Conservation (phyloP, 768 basidiomycete genomes). For the Russula earlei region DNA sequence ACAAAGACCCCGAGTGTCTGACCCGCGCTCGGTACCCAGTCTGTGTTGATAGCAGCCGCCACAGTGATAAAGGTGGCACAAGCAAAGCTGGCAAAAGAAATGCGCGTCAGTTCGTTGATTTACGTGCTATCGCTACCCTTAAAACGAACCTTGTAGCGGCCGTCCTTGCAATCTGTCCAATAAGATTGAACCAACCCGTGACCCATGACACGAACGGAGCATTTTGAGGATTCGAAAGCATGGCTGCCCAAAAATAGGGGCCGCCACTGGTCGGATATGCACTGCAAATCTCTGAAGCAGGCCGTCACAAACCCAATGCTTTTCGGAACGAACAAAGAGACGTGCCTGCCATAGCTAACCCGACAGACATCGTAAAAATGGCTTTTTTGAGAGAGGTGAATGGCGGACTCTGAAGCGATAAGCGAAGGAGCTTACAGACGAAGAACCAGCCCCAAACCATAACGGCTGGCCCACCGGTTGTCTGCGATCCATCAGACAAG, state of each 20-base stretch:
- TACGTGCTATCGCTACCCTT: background rate
- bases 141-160: conserved; percentile 53
- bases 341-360: conserved; percentile 65
- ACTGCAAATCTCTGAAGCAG: conserved; percentile 35
- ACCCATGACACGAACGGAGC: conserved; percentile 67
- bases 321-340: background rate
- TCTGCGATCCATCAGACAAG: conserved; percentile 30
- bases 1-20: conserved; percentile 63
- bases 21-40: conserved; percentile 47
- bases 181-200: conserved; percentile 66
- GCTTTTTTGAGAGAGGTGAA: conserved; percentile 31
- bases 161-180: conserved; percentile 70
- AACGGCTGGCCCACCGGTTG: conserved; percentile 65
- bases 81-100: conserved; percentile 39
- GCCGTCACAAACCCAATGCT: background rate
- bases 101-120: too few species aligned
- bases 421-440: conserved; percentile 36
- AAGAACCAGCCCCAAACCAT: conserved; percentile 73
- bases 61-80: conserved; percentile 64
- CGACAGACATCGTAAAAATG: conserved; percentile 61
- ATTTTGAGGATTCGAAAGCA: conserved; percentile 47
- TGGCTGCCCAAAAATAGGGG: conserved; percentile 74
- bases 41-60: conserved; percentile 45
- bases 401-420: background rate
- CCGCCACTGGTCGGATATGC: conserved; percentile 67